Evolutionary conservation across 192 early-diverging fungal genomes (phyloP), one percentile per base, ranked within the genome.

Genomic region (Entomortierella beljakovae): DNA sequence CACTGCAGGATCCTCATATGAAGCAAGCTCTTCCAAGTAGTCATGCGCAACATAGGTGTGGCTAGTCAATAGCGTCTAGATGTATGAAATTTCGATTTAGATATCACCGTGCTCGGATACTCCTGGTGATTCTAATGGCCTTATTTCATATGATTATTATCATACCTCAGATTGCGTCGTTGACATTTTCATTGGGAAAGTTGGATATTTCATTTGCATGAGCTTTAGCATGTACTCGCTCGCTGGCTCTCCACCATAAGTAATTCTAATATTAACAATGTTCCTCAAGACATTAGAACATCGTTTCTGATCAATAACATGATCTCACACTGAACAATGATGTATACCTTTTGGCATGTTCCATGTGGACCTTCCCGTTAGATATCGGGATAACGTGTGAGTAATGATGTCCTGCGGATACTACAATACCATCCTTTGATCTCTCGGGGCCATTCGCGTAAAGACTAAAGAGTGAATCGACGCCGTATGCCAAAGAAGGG

Each of bases 131-230:
- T 23, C 20, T 15, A 7, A 18, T 22, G 22, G 1, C 25, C n/a
- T n/a, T n/a, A n/a, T n/a, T n/a, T n/a, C n/a, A n/a, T n/a, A n/a
- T n/a, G n/a, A n/a, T n/a, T n/a, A n/a, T 46, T 15, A 46, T 6
- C 6, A 37, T 80, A 92, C 90, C 79, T 91, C 86, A 23, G 94
- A 88, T 71, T 97, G 93, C 48, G 80, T 82, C 11, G 86, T 68
- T 1, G 92, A 91, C 79, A 97, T 89, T 60, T 92, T 94, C 71
- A 89, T 88, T 0, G 96, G 96, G 54, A 97, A 95, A 1, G 88
- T 90, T 0, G 95, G 91, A 67, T 97, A 98, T 70, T 98, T 98
- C 38, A 93, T 87, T 81, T 97, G 94, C 84, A 97, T 83, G 2
- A 96, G 86, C 71, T 93, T 94, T 34, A 94, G 82, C 91, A 98